Base-by-base conservation (phyloP, 257 asterid genomes). In the Ligustrum vulgare region DNA sequence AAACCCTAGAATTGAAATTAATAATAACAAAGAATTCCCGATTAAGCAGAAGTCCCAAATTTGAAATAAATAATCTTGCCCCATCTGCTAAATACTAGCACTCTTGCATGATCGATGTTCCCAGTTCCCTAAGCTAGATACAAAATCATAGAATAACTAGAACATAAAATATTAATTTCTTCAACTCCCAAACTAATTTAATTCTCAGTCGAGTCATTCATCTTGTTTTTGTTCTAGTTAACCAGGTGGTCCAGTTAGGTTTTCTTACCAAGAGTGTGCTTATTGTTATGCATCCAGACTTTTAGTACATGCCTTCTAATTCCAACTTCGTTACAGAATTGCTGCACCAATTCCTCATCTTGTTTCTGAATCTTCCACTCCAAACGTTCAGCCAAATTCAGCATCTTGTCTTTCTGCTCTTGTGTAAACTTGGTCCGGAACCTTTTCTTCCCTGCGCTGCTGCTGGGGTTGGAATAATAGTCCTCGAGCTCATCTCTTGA, bases 271-370 rank as follows among this genome's bases (percentile, higher is more conserved):
- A 87, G 88, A 39, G 91, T 88, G 85, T 86, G 82, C 79, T 90
- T 91, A 84, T 91, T 89, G 81, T 91, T 91, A 75, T 91, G 97
- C 96, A 91, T 91, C 97, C 97, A 91, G 36, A 91, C 96, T 78
- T 89, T 91, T 31, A 91, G 87, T 69, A 91, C 97, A 13, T 91
- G 91, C 81, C 95, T 89, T 78, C 80, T 84, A 72, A 90, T 77
- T 1, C 93, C 94, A 74, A 82, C 6, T 58, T 90, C 96, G 11
- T 75, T 80, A 58, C 97, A 91, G 60, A 91, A 82, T 6, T 83
- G 79, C 81, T 82, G 89, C 74, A 91, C 93, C 0, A 76, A 18
- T 56, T 89, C 97, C 8, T 90, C 96, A 71, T 90, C 94, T 25
- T 88, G 89, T 5, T 86, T 90, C 81, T 88, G 92, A 65, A 91